Evolutionary conservation across 192 early-diverging fungal species (phyloP).

Genomic region (Mortierella hygrophila): DNA sequence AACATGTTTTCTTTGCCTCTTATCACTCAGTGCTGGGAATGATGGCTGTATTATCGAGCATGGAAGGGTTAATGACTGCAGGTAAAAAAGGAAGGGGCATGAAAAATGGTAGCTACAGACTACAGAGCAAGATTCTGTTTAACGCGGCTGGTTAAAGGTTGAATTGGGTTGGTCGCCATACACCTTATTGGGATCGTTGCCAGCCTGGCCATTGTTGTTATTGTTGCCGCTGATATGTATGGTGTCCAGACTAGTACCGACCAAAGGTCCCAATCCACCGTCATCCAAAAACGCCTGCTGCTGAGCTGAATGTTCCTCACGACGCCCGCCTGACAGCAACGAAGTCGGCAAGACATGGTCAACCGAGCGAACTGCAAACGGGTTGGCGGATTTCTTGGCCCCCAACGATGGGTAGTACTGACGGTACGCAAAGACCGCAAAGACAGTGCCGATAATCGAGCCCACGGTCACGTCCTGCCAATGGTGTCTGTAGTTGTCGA

Average conservation of each 20-base stretch:
- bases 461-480: slow-evolving; percentile 83
- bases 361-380: slow-evolving; percentile 26
- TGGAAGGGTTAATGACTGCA: neutral
- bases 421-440: slow-evolving; percentile 76
- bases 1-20: too few relatives aligned
- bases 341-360: slow-evolving; percentile 27
- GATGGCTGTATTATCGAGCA: neutral
- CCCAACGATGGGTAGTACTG: slow-evolving; percentile 74
- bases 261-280: neutral
- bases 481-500: slow-evolving; percentile 83
- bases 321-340: neutral
- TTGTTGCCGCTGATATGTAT: neutral
- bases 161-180: neutral
- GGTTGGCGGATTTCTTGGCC: slow-evolving; percentile 16
- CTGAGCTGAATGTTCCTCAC: neutral
- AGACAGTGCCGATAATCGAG: slow-evolving; percentile 65
- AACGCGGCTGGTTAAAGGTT: slow-evolving; percentile 5
- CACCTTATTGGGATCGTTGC: neutral
- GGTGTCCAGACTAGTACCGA: neutral
- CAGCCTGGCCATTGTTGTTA: neutral
- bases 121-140: neutral
- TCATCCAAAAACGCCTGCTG: slow-evolving; percentile 1
- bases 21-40: neutral
- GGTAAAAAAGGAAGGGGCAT: neutral
- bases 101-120: neutral